phyloP scores from a whole-genome alignment of 1,284 basidiomycete genomes.

The Violaceomyces palustris region DNA sequence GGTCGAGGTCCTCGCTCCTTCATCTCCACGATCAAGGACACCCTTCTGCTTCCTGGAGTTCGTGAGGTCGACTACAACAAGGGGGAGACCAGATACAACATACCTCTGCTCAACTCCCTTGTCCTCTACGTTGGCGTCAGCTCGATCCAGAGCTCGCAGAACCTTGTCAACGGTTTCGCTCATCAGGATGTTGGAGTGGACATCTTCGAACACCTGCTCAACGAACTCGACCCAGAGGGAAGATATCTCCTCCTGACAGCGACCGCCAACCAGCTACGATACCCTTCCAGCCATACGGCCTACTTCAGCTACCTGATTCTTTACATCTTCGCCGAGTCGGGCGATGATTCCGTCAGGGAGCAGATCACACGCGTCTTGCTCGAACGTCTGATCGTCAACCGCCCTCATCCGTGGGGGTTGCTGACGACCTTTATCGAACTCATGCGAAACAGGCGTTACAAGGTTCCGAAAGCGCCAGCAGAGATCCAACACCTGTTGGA shows the following conservation, averaged over 20 bases:
- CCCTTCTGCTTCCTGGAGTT: slow-evolving; percentile 54
- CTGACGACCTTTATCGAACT: slow-evolving; percentile 89
- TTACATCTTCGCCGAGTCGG: slow-evolving; percentile 73
- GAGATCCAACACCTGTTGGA: slow-evolving; percentile 49
- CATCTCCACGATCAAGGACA: slow-evolving; percentile 73
- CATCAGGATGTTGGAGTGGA: slow-evolving; percentile 74
- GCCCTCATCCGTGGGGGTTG: slow-evolving; percentile 96
- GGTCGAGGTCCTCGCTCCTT: slow-evolving; percentile 58
- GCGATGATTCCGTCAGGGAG: slow-evolving; percentile 73
- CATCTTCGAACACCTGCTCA: slow-evolving; percentile 66
- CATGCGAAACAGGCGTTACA: slow-evolving; percentile 54
- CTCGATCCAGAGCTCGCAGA: slow-evolving; percentile 59
- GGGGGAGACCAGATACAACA: slow-evolving; percentile 69
- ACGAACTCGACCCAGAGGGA: slow-evolving; percentile 86
- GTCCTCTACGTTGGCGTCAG: slow-evolving; percentile 92
- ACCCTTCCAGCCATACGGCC: slow-evolving; percentile 51
- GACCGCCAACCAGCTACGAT: slow-evolving; percentile 83
- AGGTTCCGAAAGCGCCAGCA: slow-evolving; percentile 36
- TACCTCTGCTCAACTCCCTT: slow-evolving; percentile 80
- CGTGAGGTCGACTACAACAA: slow-evolving; percentile 6
- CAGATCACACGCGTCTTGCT: slow-evolving; percentile 85
- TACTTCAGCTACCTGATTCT: slow-evolving; percentile 86
- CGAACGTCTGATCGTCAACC: slow-evolving; percentile 85
- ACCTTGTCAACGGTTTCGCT: slow-evolving; percentile 72
- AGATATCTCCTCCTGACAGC: slow-evolving; percentile 88